Evolutionary conservation across 345 rosid species (phyloP), one percentile per base, ranked within the genome.

Genomic region (Moricandia moricandioides): DNA sequence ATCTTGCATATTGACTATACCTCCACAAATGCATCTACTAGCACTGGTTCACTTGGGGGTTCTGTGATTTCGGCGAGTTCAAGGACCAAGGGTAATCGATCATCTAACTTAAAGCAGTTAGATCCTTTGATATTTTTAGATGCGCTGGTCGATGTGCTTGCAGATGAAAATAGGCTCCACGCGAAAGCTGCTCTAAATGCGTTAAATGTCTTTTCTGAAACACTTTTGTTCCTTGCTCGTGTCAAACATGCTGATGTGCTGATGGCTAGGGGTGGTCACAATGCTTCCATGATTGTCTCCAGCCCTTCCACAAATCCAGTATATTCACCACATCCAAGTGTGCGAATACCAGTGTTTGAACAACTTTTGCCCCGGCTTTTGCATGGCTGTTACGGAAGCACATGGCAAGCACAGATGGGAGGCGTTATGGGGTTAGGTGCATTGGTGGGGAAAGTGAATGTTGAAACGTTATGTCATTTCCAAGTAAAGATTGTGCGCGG

Each of bases 251-350:
- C 92, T 80, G 97, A 95, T 73, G 77, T 80, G 29, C 65, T 89
- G 79, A 90, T 87, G 88, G 83, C 96, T 65, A 87, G 97, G 87
- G 95, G 91, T 75, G 99, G 97, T 78, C 97, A 96, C 11, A 88
- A 85, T 69, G 89, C 97, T 18, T 93, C 98, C 21, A 94, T 94
- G 96, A 95, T 87, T 75, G 97, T 90, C 73, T 95, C 99, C 63
- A 95, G 99, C 81, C 99, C 99, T 67, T 95, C 99, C 30, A 90
- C 92, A 89, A 92, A 90, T 92, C 97, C 99, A 73, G 96, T 95
- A 62, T 95, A 90, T 83, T 90, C 98, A 27, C 96, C 98, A 29
- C 92, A 96, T 26, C 91, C 97, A 51, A 95, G 98, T 77, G 92
- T 92, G 73, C 86, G 88, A 13, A 85, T 95, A 65, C 98, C 97